phyloP scores from a whole-genome alignment of 2,329 filamentous ascomycete genomes.

The Biscogniauxia marginata region DNA sequence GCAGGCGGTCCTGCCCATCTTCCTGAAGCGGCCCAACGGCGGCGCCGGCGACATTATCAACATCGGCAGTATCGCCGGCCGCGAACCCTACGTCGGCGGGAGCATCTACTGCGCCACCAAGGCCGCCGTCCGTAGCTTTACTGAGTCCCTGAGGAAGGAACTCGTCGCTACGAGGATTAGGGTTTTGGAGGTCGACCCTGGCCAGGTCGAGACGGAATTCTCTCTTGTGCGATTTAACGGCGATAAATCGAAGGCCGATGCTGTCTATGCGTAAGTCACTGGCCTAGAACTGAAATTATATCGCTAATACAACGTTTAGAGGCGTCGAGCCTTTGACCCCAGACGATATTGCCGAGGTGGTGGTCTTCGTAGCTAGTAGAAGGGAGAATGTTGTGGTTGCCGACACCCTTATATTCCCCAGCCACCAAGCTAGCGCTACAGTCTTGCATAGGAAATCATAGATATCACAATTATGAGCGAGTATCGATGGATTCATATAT shows the following conservation, averaged over 20 bases:
- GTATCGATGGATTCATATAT: slow-evolving; percentile 13
- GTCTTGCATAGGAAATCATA: slow-evolving; percentile 30
- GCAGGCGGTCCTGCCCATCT: slow-evolving; percentile 81
- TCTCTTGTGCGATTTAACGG: slow-evolving; percentile 73
- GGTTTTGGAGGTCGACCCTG: slow-evolving; percentile 73
- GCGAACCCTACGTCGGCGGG: slow-evolving; percentile 70
- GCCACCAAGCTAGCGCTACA: slow-evolving; percentile 59
- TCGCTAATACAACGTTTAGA: slow-evolving; percentile 23
- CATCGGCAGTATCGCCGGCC: slow-evolving; percentile 60
- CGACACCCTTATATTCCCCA: slow-evolving; percentile 73
- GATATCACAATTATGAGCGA: background rate
- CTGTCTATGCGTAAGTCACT: slow-evolving; percentile 58
- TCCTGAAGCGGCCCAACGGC: slow-evolving; percentile 71
- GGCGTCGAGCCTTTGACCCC: slow-evolving; percentile 65
- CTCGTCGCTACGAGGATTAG: slow-evolving; percentile 67
- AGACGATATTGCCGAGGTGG: slow-evolving; percentile 75
- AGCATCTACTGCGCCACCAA: slow-evolving; percentile 80
- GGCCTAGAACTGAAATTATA: background rate
- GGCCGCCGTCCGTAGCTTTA: slow-evolving; percentile 71
- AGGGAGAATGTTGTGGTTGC: slow-evolving; percentile 80
- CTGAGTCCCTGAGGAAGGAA: slow-evolving; percentile 68
- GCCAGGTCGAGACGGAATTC: slow-evolving; percentile 81
- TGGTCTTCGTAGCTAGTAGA: slow-evolving; percentile 74
- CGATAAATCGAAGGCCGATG: slow-evolving; percentile 75
- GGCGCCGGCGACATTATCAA: slow-evolving; percentile 94